Conservation (phyloP, 192 early-diverging fungal species). For the Mortierella antarctica region DNA sequence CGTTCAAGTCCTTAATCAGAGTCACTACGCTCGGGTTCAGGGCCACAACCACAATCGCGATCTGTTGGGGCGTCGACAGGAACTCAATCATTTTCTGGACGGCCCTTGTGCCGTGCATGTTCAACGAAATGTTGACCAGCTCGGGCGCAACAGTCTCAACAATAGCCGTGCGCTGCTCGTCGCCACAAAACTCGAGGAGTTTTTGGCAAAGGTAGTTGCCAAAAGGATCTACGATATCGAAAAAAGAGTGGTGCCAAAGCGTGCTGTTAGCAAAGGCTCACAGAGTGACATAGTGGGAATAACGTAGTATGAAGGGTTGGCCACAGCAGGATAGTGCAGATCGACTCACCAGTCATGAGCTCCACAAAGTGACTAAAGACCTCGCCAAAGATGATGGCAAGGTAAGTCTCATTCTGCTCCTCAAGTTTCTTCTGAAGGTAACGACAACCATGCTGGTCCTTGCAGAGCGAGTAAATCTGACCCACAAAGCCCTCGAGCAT, state of each 20-base stretch:
- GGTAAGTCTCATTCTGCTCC: conserved; percentile 70
- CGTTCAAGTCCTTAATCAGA: conserved; percentile 92
- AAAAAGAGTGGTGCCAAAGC: no score
- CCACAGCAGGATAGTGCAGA: not conserved
- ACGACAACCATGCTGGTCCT: conserved; percentile 91
- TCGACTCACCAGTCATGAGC: conserved; percentile 80
- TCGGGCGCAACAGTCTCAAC: conserved; percentile 78
- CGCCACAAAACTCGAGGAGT: conserved; percentile 82
- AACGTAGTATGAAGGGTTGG: no score
- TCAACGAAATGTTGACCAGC: conserved; percentile 82
- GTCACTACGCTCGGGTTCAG: conserved; percentile 77
- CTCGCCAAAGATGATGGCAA: conserved; percentile 81
- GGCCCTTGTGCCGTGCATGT: conserved; percentile 94
- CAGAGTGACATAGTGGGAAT: no score
- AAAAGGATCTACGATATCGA: conserved; percentile 74
- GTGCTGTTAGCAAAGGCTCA: no score
- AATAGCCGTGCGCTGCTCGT: conserved; percentile 79
- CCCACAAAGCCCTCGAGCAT: conserved; percentile 78
- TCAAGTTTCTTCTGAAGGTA: conserved; percentile 90
- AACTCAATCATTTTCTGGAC: conserved; percentile 92
- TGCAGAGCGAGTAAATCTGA: conserved; percentile 81
- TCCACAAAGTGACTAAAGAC: conserved; percentile 79
- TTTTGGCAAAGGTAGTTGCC: conserved; percentile 95
- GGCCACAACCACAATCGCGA: conserved; percentile 72
- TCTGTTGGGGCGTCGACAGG: conserved; percentile 73